A percentile compares a stretch with the other conserved stretches of the same genome.
phyloP scores from a whole-genome alignment of 176 grass and related monocot genomes.

The Melocanna baccifera region DNA sequence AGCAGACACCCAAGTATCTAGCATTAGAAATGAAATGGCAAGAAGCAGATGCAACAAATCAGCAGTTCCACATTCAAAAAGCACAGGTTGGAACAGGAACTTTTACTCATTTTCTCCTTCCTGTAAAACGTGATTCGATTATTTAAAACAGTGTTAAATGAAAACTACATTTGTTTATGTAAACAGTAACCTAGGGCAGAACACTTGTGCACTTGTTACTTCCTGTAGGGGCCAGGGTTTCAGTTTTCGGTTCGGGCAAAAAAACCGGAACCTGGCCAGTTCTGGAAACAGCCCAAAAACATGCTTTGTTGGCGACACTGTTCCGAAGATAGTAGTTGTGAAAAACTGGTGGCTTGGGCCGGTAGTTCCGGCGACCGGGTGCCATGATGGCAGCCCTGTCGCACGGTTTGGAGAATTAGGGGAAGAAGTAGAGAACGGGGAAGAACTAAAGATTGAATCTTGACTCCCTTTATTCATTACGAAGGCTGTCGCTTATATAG shows the following conservation, averaged over 20 bases:
- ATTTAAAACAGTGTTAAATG: background rate
- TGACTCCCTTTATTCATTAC: too few species aligned
- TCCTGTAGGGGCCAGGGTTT: background rate
- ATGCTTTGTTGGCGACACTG: too few species aligned
- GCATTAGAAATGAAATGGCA: conserved; percentile 28
- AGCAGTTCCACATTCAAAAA: conserved; percentile 20
- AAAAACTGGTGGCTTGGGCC: too few species aligned
- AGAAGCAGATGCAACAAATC: conserved; percentile 27
- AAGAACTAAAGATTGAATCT: too few species aligned
- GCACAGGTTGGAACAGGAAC: conserved; percentile 33
- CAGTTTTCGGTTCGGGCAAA: too few species aligned
- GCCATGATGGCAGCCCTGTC: too few species aligned
- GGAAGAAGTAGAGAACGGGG: too few species aligned
- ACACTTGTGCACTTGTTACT: background rate
- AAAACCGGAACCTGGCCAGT: too few species aligned
- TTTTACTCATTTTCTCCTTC: background rate
- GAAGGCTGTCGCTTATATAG: too few species aligned
- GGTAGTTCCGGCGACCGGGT: too few species aligned
- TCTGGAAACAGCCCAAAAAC: background rate
- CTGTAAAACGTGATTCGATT: background rate
- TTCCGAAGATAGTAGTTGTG: too few species aligned
- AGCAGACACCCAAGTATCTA: conserved; percentile 11
- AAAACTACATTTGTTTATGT: background rate
- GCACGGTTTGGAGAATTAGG: too few species aligned
- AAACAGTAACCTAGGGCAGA: background rate